phyloP scores from a whole-genome alignment of 352 stramenopile species.

The Phytophthora parvispora region DNA sequence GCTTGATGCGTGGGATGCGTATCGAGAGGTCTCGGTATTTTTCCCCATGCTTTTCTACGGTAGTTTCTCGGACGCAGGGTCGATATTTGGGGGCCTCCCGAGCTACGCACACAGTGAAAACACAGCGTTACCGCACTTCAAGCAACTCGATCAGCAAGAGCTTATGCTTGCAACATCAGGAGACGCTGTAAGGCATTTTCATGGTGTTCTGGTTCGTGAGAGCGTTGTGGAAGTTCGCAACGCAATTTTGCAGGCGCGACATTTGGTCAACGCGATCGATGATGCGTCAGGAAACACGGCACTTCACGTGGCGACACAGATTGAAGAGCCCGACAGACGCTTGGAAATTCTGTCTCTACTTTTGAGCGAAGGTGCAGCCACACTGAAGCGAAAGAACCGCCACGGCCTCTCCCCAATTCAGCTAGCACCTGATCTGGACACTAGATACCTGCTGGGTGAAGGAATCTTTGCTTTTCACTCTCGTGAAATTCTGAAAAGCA shows the following conservation, averaged over 20 bases:
- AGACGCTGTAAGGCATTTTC: constrained; percentile 53
- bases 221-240: constrained; percentile 72
- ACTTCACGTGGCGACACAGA: constrained; percentile 61
- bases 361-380: constrained; percentile 66
- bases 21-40: constrained; percentile 61
- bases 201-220: constrained; percentile 48
- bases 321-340: constrained; percentile 59
- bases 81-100: constrained; percentile 67
- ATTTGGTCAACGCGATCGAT: constrained; percentile 71
- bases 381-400: constrained; percentile 51
- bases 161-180: constrained; percentile 14
- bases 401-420: constrained; percentile 65
- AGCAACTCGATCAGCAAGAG: constrained; percentile 18
- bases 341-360: constrained; percentile 58
- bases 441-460: constrained; percentile 38
- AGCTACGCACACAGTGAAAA: constrained; percentile 18
- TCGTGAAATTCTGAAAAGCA: constrained; percentile 10
- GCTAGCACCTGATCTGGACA: constrained; percentile 42
- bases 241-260: constrained; percentile 47
- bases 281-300: constrained; percentile 61
- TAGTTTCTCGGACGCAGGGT: constrained; percentile 58
- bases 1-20: constrained; percentile 68
- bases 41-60: constrained; percentile 77
- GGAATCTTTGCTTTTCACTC: constrained; percentile 68
- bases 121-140: neutral